Evolutionary conservation across 2,329 filamentous ascomycete genomes (phyloP).

Genomic region (Berkeleyomyces basicola): DNA sequence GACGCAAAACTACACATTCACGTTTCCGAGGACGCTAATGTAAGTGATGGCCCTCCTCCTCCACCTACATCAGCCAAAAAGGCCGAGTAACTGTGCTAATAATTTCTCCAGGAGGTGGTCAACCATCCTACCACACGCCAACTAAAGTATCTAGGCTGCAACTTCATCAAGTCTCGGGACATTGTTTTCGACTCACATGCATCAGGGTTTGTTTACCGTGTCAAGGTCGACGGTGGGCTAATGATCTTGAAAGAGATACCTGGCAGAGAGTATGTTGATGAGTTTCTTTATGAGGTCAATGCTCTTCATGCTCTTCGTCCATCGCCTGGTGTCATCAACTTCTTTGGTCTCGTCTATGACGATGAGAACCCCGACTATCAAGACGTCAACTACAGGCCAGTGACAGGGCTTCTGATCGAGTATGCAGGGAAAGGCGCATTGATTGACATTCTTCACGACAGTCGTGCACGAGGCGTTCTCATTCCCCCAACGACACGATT

Average conservation of each 20-base stretch:
- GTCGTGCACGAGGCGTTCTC: conserved; percentile 23
- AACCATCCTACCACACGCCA: conserved; percentile 59
- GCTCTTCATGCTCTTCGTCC: conserved; percentile 64
- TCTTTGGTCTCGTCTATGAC: conserved; percentile 78
- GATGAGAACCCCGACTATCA: conserved; percentile 44
- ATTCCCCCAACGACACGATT: conserved; percentile 57
- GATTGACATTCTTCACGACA: conserved; percentile 80
- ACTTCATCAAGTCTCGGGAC: conserved; percentile 51
- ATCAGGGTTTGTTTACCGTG: conserved; percentile 95
- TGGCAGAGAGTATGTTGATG: conserved; percentile 83
- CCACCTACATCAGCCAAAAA: background rate
- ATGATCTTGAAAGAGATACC: conserved; percentile 98
- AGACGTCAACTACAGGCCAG: conserved; percentile 34
- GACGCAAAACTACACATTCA: conserved; percentile 85
- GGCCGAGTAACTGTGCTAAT: conserved; percentile 12
- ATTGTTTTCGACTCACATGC: conserved; percentile 81
- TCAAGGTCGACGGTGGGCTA: conserved; percentile 47
- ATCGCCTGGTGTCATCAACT: conserved; percentile 63
- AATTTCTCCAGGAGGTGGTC: conserved; percentile 53
- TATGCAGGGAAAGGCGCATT: conserved; percentile 77
- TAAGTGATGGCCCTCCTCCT: conserved; percentile 22
- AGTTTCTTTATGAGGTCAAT: conserved; percentile 95
- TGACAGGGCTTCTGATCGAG: conserved; percentile 81
- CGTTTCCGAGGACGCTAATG: conserved; percentile 88
- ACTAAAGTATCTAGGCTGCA: conserved; percentile 55